These are phyloP conservation scores for Suillus paluster DNA, from an alignment of 768 basidiomycete genomes.

Conservation along the genomic window DNA sequence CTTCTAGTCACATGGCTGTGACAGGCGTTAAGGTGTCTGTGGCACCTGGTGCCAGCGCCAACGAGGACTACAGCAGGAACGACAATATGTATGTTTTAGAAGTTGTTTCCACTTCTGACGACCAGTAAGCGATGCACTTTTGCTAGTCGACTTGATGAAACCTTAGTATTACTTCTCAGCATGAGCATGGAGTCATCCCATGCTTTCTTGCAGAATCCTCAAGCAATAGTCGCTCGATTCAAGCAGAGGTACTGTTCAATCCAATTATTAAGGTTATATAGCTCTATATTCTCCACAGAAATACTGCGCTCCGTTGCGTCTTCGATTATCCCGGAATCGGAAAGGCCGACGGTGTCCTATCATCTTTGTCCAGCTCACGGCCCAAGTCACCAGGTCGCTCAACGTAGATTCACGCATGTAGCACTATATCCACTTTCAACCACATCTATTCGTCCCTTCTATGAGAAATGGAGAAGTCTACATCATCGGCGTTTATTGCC, in stretches of 20 bases:
- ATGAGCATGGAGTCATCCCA: slow-evolving; percentile 34
- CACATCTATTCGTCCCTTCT: slow-evolving; percentile 1
- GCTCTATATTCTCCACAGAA: slow-evolving; percentile 40
- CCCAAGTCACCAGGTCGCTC: slow-evolving; percentile 14
- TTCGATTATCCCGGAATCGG: slow-evolving; percentile 52
- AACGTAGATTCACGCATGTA: slow-evolving; percentile 4
- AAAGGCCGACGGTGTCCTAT: slow-evolving; percentile 8
- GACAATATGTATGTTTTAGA: slow-evolving; percentile 79
- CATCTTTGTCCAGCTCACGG: slow-evolving; percentile 14
- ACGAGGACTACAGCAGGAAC: slow-evolving; percentile 52
- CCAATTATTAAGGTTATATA: not conserved
- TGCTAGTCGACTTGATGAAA: not conserved
- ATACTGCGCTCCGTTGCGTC: slow-evolving; percentile 56
- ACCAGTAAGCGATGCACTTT: slow-evolving; percentile 36
- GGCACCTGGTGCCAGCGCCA: slow-evolving; percentile 71
- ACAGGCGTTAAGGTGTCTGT: slow-evolving; percentile 69
- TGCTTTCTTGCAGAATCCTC: slow-evolving; percentile 43
- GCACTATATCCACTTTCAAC: slow-evolving; percentile 7
- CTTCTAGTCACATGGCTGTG: slow-evolving; percentile 51
- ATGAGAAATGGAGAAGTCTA: slow-evolving; percentile 13
- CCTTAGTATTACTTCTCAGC: slow-evolving; percentile 9
- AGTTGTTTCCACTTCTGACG: slow-evolving; percentile 55
- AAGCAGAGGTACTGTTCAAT: slow-evolving; percentile 60
- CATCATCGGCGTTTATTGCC: slow-evolving; percentile 38
- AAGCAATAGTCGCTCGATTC: slow-evolving; percentile 60